A percentile compares a stretch with the other conserved stretches of the same genome.
phyloP scores from a whole-genome alignment of 805 yeast genomes.

The Yarrowia divulgata region DNA sequence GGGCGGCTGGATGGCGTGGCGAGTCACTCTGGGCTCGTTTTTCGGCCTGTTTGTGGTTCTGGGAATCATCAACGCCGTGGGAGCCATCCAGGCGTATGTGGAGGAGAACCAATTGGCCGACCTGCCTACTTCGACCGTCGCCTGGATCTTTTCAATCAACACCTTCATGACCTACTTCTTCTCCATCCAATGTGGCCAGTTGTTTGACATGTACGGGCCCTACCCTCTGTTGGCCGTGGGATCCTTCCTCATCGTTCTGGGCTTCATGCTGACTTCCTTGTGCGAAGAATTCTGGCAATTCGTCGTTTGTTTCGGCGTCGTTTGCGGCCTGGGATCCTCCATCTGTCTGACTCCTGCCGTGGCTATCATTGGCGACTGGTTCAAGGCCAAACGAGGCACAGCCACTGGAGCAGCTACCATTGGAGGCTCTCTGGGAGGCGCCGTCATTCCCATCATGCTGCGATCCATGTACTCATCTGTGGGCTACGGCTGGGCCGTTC shows the following conservation, averaged over 20 bases:
- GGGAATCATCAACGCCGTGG: constrained; percentile 65
- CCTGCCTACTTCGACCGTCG: constrained; percentile 57
- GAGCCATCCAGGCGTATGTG: constrained; percentile 69
- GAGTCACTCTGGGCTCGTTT: constrained; percentile 64
- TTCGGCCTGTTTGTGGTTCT: constrained; percentile 61
- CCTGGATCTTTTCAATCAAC: constrained; percentile 72
- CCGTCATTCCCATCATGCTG: constrained; percentile 62
- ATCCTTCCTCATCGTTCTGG: constrained; percentile 57
- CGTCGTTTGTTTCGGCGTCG: constrained; percentile 63
- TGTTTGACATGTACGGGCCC: constrained; percentile 70
- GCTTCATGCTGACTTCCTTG: constrained; percentile 65
- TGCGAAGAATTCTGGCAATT: constrained; percentile 65
- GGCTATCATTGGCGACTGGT: constrained; percentile 72
- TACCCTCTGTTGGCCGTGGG: constrained; percentile 55
- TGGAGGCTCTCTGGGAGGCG: constrained; percentile 67
- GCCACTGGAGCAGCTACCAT: constrained; percentile 60
- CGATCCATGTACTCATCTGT: constrained; percentile 58
- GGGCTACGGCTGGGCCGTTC: constrained; percentile 68
- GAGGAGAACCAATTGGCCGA: constrained; percentile 61
- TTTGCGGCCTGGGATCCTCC: constrained; percentile 66
- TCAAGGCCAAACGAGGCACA: constrained; percentile 63
- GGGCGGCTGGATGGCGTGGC: constrained; percentile 66
- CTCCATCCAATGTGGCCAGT: constrained; percentile 62
- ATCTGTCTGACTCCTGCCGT: constrained; percentile 67
- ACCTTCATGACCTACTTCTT: constrained; percentile 58